phyloP scores from a whole-genome alignment of 2,329 filamentous ascomycete species.

The Davidsoniella virescens region DNA sequence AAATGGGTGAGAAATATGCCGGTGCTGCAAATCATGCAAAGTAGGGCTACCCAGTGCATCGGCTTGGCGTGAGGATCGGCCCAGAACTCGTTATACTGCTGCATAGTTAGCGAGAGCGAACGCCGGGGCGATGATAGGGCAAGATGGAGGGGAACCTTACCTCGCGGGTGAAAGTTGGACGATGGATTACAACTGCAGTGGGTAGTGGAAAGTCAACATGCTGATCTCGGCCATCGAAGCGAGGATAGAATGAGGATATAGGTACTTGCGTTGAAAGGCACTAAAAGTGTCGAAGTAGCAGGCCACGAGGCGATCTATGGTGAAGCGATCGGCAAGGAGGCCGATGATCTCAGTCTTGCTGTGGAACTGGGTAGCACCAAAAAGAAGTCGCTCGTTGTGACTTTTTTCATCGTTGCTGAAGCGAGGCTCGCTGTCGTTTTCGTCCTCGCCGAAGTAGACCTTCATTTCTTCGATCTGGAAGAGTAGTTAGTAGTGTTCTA shows the following conservation, averaged over 20 bases:
- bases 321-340: constrained; percentile 28
- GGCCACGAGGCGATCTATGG: constrained; percentile 34
- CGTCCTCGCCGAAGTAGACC: constrained; percentile 36
- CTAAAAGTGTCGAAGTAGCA: constrained; percentile 37
- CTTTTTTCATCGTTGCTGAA: constrained; percentile 15
- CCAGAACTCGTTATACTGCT: constrained; percentile 34
- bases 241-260: not conserved
- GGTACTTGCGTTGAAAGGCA: constrained; percentile 31
- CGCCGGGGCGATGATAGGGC: not conserved
- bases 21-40: constrained; percentile 31
- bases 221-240: constrained; percentile 7
- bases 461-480: constrained; percentile 41
- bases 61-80: constrained; percentile 24
- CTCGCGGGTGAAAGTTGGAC: constrained; percentile 32
- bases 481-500: not conserved
- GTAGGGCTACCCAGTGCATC: constrained; percentile 32
- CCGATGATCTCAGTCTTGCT: constrained; percentile 31
- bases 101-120: not conserved
- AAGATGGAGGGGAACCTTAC: constrained; percentile 18
- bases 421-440: constrained; percentile 15
- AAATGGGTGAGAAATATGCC: constrained; percentile 29
- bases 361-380: constrained; percentile 23
- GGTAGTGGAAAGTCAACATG: constrained; percentile 6
- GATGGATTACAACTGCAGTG: constrained; percentile 33
- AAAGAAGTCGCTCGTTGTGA: constrained; percentile 27